These are phyloP conservation scores for Xylaria sp. DNA, from an alignment of 2,329 filamentous ascomycete species.

Conservation along the genomic window DNA sequence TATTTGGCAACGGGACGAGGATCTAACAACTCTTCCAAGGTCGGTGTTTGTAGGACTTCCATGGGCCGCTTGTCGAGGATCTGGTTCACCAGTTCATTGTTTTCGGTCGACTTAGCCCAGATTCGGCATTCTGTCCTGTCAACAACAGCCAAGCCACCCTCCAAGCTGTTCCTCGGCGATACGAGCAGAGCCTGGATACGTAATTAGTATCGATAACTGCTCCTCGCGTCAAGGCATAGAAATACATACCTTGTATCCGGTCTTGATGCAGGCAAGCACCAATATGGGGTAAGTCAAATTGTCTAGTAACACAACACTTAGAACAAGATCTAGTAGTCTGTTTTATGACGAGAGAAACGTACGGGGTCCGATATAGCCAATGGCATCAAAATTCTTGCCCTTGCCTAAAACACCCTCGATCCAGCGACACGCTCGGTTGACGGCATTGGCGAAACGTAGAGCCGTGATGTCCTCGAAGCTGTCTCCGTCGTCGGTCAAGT, in stretches of 20 bases:
- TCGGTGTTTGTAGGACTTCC: constrained; percentile 39
- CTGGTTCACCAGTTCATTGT: constrained; percentile 37
- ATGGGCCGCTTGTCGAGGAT: constrained; percentile 39
- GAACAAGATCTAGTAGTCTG: not conserved
- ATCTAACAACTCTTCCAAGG: constrained; percentile 38
- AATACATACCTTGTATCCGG: constrained; percentile 39
- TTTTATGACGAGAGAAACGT: not conserved
- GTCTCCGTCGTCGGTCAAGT: constrained; percentile 39
- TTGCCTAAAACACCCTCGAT: constrained; percentile 37
- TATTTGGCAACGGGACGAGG: constrained; percentile 38
- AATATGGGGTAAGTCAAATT: constrained; percentile 41
- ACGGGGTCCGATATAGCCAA: constrained; percentile 42
- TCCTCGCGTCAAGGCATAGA: no score
- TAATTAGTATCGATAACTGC: constrained; percentile 4
- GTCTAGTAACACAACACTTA: constrained; percentile 32
- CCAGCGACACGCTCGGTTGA: constrained; percentile 39
- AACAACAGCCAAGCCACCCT: constrained; percentile 39
- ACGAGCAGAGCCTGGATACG: constrained; percentile 37
- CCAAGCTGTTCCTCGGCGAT: constrained; percentile 40
- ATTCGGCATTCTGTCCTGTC: constrained; percentile 40
- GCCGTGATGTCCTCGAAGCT: constrained; percentile 41
- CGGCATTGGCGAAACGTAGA: constrained; percentile 40
- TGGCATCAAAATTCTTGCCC: constrained; percentile 40
- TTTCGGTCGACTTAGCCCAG: constrained; percentile 37
- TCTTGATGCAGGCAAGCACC: constrained; percentile 41